A percentile compares a stretch with the other conserved stretches of the same genome.
phyloP scores from a whole-genome alignment of 2,329 filamentous ascomycete genomes.

The Trichoderma koningii region DNA sequence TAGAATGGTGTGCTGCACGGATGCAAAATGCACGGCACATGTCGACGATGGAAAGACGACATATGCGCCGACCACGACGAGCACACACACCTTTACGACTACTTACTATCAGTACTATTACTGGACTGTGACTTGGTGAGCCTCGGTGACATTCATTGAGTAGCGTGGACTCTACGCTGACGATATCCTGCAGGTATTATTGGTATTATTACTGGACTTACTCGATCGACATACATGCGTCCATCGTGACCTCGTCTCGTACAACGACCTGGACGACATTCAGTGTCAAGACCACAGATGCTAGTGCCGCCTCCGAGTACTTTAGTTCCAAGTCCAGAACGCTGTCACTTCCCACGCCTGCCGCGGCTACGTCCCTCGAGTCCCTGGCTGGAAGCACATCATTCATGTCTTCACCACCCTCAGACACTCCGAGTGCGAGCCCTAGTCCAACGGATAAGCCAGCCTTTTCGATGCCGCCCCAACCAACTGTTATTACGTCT shows the following conservation, averaged over 20 bases:
- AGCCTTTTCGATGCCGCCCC: background rate
- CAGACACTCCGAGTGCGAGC: background rate
- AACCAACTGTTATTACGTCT: background rate
- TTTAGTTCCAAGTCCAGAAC: slow-evolving; percentile 30
- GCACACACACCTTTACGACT: slow-evolving; percentile 25
- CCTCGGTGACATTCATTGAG: rapidly evolving
- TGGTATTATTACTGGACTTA: slow-evolving; percentile 35
- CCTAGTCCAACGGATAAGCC: background rate
- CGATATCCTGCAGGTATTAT: slow-evolving; percentile 26
- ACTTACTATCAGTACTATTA: slow-evolving; percentile 31
- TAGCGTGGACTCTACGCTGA: background rate
- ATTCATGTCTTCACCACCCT: slow-evolving; percentile 6
- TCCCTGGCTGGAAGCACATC: slow-evolving; percentile 32
- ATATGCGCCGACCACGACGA: slow-evolving; percentile 29
- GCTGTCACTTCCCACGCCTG: slow-evolving; percentile 31
- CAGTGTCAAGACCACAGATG: slow-evolving; percentile 32
- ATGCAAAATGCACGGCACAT: slow-evolving; percentile 32
- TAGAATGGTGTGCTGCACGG: slow-evolving; percentile 33
- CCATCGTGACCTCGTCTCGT: slow-evolving; percentile 31
- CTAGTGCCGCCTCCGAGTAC: slow-evolving; percentile 28
- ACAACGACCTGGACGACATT: slow-evolving; percentile 28
- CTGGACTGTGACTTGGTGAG: slow-evolving; percentile 32
- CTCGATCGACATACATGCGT: slow-evolving; percentile 30
- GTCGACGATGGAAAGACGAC: slow-evolving; percentile 32
- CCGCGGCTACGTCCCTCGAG: slow-evolving; percentile 32